A percentile compares a stretch with the other conserved stretches of the same genome.
Evolutionary conservation across 768 basidiomycete genomes (phyloP).

Genomic region (Tremella yokohamensis): DNA sequence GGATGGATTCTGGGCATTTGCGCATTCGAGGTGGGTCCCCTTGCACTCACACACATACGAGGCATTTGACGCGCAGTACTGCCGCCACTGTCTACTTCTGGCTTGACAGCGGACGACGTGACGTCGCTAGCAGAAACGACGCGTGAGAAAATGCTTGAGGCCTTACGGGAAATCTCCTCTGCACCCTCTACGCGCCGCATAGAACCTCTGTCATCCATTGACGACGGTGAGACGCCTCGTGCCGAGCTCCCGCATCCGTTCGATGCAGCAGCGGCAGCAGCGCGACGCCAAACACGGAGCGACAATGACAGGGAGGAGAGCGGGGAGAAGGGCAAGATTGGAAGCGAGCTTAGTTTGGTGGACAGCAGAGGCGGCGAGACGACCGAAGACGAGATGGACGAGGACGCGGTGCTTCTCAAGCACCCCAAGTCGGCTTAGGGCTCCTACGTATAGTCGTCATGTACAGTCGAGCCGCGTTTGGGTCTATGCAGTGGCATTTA

Average conservation of each 20-base stretch:
- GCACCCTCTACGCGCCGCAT: neutral
- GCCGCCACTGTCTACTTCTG: conserved; percentile 76
- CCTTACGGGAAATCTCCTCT: conserved; percentile 71
- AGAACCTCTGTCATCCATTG: conserved; percentile 5
- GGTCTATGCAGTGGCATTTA: neutral
- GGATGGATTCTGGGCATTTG: conserved; percentile 69
- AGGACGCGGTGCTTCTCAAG: conserved; percentile 47
- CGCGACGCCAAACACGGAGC: neutral
- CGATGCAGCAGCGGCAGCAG: neutral
- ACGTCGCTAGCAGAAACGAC: conserved; percentile 64
- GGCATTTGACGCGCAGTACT: conserved; percentile 60
- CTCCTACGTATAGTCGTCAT: neutral
- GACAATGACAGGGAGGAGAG: neutral
- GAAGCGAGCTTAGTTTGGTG: conserved; percentile 1
- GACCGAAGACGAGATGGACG: conserved; percentile 49
- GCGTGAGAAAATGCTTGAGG: conserved; percentile 71
- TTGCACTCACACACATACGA: neutral
- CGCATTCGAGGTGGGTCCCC: conserved; percentile 69
- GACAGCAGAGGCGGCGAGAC: conserved; percentile 19
- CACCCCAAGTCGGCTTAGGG: conserved; percentile 25
- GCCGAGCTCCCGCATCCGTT: neutral
- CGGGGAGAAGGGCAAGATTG: conserved; percentile 3
- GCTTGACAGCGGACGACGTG: conserved; percentile 68
- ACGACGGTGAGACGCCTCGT: conserved; percentile 1
- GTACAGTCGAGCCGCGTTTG: conserved; percentile 5